phyloP scores from a whole-genome alignment of 2,329 filamentous ascomycete genomes.

The Ophiostoma populinum region DNA sequence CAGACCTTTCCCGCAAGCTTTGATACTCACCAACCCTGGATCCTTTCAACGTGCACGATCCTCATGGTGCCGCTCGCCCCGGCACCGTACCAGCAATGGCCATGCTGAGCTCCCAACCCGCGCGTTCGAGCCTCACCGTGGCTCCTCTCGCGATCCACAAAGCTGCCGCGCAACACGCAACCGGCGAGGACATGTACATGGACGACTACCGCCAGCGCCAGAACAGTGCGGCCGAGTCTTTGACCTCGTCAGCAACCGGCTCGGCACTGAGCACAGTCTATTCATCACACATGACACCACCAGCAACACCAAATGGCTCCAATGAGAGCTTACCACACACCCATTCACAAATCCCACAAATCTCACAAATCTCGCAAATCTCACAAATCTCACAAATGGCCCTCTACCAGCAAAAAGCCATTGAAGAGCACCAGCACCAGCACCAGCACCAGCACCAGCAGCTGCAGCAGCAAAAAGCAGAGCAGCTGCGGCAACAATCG shows the following conservation, averaged over 20 bases:
- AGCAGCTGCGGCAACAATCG: background rate
- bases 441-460: background rate
- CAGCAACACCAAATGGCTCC: constrained; percentile 54
- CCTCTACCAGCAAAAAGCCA: constrained; percentile 13
- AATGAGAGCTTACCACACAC: constrained; percentile 36
- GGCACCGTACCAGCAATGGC: constrained; percentile 22
- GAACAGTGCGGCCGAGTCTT: constrained; percentile 62
- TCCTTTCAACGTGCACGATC: background rate
- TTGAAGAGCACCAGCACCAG: background rate
- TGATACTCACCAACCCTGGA: background rate
- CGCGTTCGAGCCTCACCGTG: constrained; percentile 42
- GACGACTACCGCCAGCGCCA: constrained; percentile 29
- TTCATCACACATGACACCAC: constrained; percentile 54
- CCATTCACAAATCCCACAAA: no score
- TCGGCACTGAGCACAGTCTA: constrained; percentile 22
- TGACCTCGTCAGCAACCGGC: constrained; percentile 32
- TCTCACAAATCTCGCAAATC: no score
- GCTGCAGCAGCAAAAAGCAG: background rate
- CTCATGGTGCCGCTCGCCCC: constrained; percentile 9
- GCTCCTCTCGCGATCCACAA: constrained; percentile 40
- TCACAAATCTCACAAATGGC: no score
- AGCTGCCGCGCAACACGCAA: constrained; percentile 13
- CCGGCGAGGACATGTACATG: constrained; percentile 16
- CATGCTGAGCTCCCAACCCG: constrained; percentile 29
- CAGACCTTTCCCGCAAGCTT: background rate